Evolutionary conservation across 108 stramenopile genomes (phyloP).

Genomic region (Cyclotella kingstonii): DNA sequence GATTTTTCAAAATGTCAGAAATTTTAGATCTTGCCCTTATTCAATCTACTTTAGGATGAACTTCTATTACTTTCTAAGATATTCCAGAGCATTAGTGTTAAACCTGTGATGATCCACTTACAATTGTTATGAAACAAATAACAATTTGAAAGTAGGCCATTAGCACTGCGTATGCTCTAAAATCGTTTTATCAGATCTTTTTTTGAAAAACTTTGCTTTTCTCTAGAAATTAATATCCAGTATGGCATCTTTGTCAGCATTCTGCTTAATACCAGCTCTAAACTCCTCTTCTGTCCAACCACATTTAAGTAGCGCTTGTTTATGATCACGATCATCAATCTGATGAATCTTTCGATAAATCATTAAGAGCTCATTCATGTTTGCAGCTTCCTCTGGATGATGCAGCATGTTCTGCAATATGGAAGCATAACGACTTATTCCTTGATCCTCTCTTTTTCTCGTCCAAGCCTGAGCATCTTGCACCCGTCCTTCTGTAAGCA

Average conservation of each 20-base stretch:
- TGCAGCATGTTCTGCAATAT: slow-evolving; percentile 68
- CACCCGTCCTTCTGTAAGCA: slow-evolving; percentile 52
- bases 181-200: no score
- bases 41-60: no score
- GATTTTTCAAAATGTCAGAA: no score
- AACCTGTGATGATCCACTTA: no score
- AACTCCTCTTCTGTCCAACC: slow-evolving; percentile 82
- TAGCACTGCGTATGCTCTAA: no score
- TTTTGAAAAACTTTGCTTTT: no score
- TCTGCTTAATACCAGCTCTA: slow-evolving; percentile 38
- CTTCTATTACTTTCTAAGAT: no score
- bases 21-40: no score
- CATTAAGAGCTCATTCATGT: slow-evolving; percentile 52
- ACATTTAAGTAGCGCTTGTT: slow-evolving; percentile 40
- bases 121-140: no score
- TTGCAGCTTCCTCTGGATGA: slow-evolving; percentile 49
- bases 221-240: no score
- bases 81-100: no score
- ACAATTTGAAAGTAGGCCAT: no score
- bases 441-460: slow-evolving; percentile 72
- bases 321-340: slow-evolving; percentile 67
- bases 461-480: slow-evolving; percentile 71
- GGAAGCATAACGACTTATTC: slow-evolving; percentile 61
- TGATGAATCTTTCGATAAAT: slow-evolving; percentile 82
- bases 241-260: slow-evolving; percentile 3